A percentile compares a stretch with the other conserved stretches of the same genome.
phyloP scores from a whole-genome alignment of 2,329 filamentous ascomycete species.

The Botrytis cinerea region DNA sequence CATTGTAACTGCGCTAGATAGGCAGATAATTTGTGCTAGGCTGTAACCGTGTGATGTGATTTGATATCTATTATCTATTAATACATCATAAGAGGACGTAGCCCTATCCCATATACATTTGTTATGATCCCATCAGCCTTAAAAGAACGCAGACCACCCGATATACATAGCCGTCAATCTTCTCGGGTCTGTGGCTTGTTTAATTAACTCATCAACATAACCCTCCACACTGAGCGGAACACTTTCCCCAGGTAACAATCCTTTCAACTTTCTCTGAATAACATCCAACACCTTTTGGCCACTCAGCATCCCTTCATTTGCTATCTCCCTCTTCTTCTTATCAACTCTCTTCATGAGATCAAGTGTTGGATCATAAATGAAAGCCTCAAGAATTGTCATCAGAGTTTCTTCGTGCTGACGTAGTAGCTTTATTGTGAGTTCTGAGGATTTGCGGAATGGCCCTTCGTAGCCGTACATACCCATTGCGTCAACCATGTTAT shows the following conservation, averaged over 20 bases:
- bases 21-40: background rate
- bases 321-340: slow-evolving; percentile 46
- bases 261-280: slow-evolving; percentile 83
- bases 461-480: slow-evolving; percentile 92
- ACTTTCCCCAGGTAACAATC: slow-evolving; percentile 80
- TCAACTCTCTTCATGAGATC: slow-evolving; percentile 78
- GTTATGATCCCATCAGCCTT: background rate
- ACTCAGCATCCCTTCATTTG: slow-evolving; percentile 58
- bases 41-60: background rate
- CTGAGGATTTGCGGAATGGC: slow-evolving; percentile 86
- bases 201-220: slow-evolving; percentile 93
- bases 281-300: slow-evolving; percentile 83
- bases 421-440: slow-evolving; percentile 81
- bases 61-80: background rate
- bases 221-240: slow-evolving; percentile 94
- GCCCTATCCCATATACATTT: background rate
- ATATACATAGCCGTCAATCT: slow-evolving; percentile 96
- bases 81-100: background rate
- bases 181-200: slow-evolving; percentile 75
- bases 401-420: slow-evolving; percentile 92
- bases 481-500: slow-evolving; percentile 99
- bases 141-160: slow-evolving; percentile 80
- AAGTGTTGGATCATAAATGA: slow-evolving; percentile 93
- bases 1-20: background rate
- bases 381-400: slow-evolving; percentile 96